Evolutionary conservation across 2,329 filamentous ascomycete species (phyloP), one percentile per base, ranked within the genome.

Genomic region (Lithohypha guttulata): DNA sequence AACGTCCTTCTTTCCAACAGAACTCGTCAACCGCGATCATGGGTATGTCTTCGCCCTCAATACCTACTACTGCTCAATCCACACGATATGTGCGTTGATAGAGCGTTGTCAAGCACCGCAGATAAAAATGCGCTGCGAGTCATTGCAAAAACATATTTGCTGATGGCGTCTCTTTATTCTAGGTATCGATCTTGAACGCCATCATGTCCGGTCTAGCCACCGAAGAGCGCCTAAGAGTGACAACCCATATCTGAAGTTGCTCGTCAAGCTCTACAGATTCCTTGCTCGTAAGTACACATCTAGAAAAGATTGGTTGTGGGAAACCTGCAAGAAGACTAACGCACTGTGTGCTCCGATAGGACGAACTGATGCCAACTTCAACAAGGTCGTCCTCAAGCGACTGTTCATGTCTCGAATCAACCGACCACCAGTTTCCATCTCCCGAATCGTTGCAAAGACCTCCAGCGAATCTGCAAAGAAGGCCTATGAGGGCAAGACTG

Each of bases 331-430:
- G 17, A 30, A 44, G 15, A 43, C 41, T 47, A 40, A 48, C 33
- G 32, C 14, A 26, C n/a, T n/a, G 23, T 30, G 34, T 22, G 29
- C 15, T 33, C 44, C 17, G 4, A 28, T 57, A 93, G 84, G 86
- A 71, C 87, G 91, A 64, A 98, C 91, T 64, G 91, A 96, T 68
- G 77, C 85, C 53, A 77, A 77, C 71, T 98, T 98, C 84, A 98
- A 98, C 83, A 93, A 94, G 77, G 84, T 91, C 60, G 79, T 98
- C 63, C 84, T 98, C 60, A 86, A 89, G 66, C 84, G 91, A 61
- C 82, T 98, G 48, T 94, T 94, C 65, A 94, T 91, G 84, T 94
- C 86, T 67, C 85, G 87, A 70, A 94, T 93, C 72, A 96, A 96
- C 83, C 83, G 87, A 57, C 84, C 85, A 48, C 86, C 91, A 51